A percentile compares a stretch with the other conserved stretches of the same genome.
Evolutionary conservation across 2,329 filamentous ascomycete species (phyloP).

Genomic region (Madurella fahalii): DNA sequence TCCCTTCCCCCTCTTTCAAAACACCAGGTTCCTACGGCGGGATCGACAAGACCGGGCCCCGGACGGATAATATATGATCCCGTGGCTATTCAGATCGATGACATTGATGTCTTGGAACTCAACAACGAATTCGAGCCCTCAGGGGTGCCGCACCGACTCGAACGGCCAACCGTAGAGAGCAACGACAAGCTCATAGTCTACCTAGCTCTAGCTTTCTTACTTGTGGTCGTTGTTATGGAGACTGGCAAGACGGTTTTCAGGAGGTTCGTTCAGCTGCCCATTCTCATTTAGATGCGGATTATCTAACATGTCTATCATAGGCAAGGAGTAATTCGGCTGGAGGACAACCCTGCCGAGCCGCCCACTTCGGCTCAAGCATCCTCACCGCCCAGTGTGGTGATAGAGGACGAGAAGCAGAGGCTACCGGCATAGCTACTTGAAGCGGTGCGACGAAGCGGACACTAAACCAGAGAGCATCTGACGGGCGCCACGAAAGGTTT

Average conservation of each 20-base stretch:
- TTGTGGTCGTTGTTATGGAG: conserved; percentile 31
- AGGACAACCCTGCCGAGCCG: conserved; percentile 1
- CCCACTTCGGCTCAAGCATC: not conserved
- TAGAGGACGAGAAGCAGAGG: conserved; percentile 1
- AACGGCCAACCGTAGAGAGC: conserved; percentile 20
- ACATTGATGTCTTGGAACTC: conserved; percentile 6
- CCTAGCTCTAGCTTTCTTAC: conserved; percentile 29
- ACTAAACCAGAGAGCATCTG: not conserved
- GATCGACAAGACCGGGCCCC: not conserved
- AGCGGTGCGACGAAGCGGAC: not conserved
- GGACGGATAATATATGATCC: not conserved
- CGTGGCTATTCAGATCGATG: not conserved
- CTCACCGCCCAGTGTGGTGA: not conserved
- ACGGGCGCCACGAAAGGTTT: not conserved
- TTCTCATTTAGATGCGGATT: not conserved
- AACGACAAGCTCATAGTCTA: conserved; percentile 31
- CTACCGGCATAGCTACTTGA: not conserved
- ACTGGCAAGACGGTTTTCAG: conserved; percentile 20
- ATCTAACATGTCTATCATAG: not conserved
- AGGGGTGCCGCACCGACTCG: conserved; percentile 22
- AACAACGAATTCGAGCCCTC: not conserved
- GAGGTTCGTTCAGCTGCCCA: conserved; percentile 20
- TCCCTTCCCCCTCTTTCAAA: conserved; percentile 1
- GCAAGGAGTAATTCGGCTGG: conserved; percentile 19
- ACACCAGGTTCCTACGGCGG: not conserved